Conservation (phyloP, 495 filamentous ascomycete species). For the Daldinia grandis region DNA sequence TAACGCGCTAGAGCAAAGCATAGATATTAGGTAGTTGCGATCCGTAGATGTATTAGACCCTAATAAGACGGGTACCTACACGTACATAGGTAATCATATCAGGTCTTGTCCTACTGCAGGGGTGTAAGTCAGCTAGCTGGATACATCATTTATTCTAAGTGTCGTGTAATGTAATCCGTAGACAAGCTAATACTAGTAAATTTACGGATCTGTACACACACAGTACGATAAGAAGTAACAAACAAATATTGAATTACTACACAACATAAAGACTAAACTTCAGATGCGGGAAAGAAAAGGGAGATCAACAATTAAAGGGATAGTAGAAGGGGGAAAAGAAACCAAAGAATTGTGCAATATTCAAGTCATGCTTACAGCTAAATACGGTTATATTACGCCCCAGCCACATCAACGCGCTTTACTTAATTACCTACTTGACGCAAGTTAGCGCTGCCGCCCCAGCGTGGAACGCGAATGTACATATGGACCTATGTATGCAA, state of each 20-base stretch:
- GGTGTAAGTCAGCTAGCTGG: background rate
- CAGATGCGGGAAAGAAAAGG: background rate
- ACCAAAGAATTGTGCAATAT: background rate
- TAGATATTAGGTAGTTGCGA: too few relatives aligned
- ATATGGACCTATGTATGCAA: background rate
- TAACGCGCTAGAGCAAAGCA: background rate
- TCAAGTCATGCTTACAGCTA: background rate
- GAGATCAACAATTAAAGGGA: background rate
- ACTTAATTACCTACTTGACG: conserved; percentile 27
- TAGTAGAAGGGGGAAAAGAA: background rate
- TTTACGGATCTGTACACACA: background rate
- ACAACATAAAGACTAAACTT: background rate
- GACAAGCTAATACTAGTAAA: background rate
- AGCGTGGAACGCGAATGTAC: conserved; percentile 10
- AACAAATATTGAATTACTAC: background rate
- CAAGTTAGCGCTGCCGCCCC: conserved; percentile 14
- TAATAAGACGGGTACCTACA: too few relatives aligned
- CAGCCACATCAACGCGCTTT: conserved; percentile 25
- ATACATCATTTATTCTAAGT: background rate
- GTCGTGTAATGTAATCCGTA: too few relatives aligned
- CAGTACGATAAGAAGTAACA: background rate
- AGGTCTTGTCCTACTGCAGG: background rate
- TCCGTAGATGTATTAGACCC: too few relatives aligned
- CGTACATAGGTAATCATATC: background rate
- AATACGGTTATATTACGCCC: conserved; percentile 1